Evolutionary conservation across 2,329 filamentous ascomycete species (phyloP), one percentile per base, ranked within the genome.

Genomic region (Aspergillus uvarum): DNA sequence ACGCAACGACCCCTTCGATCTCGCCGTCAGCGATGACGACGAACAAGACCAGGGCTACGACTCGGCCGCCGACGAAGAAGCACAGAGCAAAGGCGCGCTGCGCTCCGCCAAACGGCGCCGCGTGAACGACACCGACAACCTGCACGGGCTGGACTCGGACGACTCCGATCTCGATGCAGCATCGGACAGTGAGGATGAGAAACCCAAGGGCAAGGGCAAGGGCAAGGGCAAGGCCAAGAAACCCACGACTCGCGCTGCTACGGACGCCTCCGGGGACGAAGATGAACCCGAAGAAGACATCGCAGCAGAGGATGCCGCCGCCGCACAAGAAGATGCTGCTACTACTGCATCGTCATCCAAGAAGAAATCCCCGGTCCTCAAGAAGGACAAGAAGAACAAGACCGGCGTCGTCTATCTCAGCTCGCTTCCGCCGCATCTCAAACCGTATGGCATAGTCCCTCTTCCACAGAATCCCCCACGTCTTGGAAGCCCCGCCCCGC

Each of bases 381-480:
- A 77, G 24, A 21, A 38, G 1, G 58, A 64, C 47, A 69, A 66
- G 56, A 70, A 69, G 42, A 62, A 76, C 47, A 78, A 78, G 63
- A 72, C 74, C 0, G 79, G 79, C 35, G 77, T 80, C 4, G 67
- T 81, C 47, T 80, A 80, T 59, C 68, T 80, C 29, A 78, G 77
- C 26, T 79, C 78, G 2, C 66, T 81, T 2, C 79, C 79, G 4
- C 79, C 79, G 26, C 80, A 81, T 58, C 72, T 81, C n/a, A 79
- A 79, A 62, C 79, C 78, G n/a, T 77, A 35, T 5, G 32, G 2
- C 11, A 4, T 6, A 1, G 1, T 16, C 5, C 32, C 32, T 22
- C 22, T 22, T 2, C 22, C 21, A 22, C 21, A 22, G 4, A 22
- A 35, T 1, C 12, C 12, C 14, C 11, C 4, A 12, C 1, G 2